These are phyloP conservation scores for Pulveroboletus sp. DNA, from an alignment of 768 basidiomycete genomes.

Conservation along the genomic window DNA sequence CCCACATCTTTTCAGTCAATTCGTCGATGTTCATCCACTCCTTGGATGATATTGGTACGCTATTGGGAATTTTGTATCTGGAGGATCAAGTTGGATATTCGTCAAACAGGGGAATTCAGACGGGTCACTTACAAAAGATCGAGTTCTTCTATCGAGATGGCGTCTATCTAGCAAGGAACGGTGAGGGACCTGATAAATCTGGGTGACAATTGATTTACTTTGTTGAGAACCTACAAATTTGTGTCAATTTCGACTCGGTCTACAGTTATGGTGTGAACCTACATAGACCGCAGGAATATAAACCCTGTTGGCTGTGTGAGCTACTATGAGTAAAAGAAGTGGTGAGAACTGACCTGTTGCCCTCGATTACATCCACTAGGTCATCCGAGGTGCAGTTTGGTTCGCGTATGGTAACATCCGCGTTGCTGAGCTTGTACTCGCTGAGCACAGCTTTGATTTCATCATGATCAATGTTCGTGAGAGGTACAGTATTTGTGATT, in stretches of 20 bases:
- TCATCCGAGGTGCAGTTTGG: constrained; percentile 92
- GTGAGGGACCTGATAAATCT: not conserved
- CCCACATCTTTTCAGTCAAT: constrained; percentile 90
- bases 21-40: constrained; percentile 98
- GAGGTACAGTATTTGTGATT: constrained; percentile 94
- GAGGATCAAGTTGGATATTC: not conserved
- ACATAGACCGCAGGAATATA: constrained; percentile 93
- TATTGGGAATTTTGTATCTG: constrained; percentile 90
- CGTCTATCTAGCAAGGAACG: constrained; percentile 69
- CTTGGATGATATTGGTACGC: constrained; percentile 89
- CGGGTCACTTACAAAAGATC: constrained; percentile 64
- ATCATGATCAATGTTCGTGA: constrained; percentile 92
- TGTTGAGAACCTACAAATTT: constrained; percentile 65
- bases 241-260: not conserved
- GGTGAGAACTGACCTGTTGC: constrained; percentile 58
- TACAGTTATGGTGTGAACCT: constrained; percentile 25
- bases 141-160: constrained; percentile 96
- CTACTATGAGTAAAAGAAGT: not conserved
- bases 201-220: constrained; percentile 43
- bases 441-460: constrained; percentile 94
- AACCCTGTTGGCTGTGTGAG: constrained; percentile 48
- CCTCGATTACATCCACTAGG: constrained; percentile 95
- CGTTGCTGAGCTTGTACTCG: constrained; percentile 89
- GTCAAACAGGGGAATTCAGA: constrained; percentile 6
- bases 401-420: constrained; percentile 89